Conservation (phyloP, 2,329 filamentous ascomycete genomes). For the Bipolaris zeicola region DNA sequence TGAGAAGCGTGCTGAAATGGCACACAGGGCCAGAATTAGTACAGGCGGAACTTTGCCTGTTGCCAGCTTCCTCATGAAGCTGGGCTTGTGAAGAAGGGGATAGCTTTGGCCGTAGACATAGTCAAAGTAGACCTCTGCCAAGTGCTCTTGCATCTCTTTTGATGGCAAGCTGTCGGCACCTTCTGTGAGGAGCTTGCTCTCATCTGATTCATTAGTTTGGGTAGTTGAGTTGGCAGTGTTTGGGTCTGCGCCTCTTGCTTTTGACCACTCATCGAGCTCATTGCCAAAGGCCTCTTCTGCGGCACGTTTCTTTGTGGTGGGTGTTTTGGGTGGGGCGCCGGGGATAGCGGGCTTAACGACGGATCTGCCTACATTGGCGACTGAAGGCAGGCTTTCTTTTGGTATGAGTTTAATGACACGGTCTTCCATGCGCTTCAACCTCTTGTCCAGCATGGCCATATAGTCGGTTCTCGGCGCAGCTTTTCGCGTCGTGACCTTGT, state of each 20-base stretch:
- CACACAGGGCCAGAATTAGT: constrained; percentile 89
- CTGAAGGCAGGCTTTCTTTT: constrained; percentile 76
- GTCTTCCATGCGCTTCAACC: constrained; percentile 96
- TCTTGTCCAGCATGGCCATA: constrained; percentile 98
- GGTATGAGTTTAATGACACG: constrained; percentile 95
- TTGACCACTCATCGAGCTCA: constrained; percentile 82
- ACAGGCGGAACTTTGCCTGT: constrained; percentile 84
- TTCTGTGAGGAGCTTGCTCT: constrained; percentile 78
- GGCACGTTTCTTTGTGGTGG: constrained; percentile 73
- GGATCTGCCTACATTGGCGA: constrained; percentile 73
- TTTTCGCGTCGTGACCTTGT: constrained; percentile 94
- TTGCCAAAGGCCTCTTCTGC: constrained; percentile 87
- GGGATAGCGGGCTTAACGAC: constrained; percentile 79
- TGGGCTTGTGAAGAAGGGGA: constrained; percentile 92
- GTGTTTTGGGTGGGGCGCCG: constrained; percentile 62
- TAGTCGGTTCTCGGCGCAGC: constrained; percentile 95
- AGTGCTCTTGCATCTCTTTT: constrained; percentile 87
- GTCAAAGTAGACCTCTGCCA: constrained; percentile 94
- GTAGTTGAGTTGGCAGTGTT: constrained; percentile 57
- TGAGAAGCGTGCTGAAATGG: constrained; percentile 93
- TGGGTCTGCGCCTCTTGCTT: constrained; percentile 58
- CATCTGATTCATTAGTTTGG: constrained; percentile 64
- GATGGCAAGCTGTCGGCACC: constrained; percentile 82
- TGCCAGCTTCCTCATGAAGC: constrained; percentile 88
- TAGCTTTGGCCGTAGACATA: constrained; percentile 95